Percentiles rank a stretch among this genome's conserved stretches.
Conservation (phyloP, 768 basidiomycete species). For the Hericium coralloides region DNA sequence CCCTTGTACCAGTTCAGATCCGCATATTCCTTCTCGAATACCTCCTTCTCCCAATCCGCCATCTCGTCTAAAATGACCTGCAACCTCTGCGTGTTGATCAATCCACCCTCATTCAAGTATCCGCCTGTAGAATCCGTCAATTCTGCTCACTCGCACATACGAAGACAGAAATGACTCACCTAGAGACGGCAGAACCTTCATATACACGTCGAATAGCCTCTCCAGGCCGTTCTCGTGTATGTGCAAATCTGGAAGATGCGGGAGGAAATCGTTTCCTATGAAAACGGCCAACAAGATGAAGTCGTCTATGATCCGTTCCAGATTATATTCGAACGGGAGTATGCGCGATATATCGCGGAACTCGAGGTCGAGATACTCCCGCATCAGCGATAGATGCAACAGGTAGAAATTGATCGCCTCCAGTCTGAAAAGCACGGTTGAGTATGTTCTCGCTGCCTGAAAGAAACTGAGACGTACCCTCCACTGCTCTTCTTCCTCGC, state of each 20-base stretch:
- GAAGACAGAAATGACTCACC: slow-evolving; percentile 29
- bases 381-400: slow-evolving; percentile 86
- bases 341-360: slow-evolving; percentile 64
- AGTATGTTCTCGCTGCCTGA: neutral
- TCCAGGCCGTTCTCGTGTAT: slow-evolving; percentile 97
- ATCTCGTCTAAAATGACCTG: slow-evolving; percentile 88
- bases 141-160: neutral
- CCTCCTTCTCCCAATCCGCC: slow-evolving; percentile 77
- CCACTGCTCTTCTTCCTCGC: slow-evolving; percentile 59
- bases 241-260: slow-evolving; percentile 92
- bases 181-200: slow-evolving; percentile 75
- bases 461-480: slow-evolving; percentile 30
- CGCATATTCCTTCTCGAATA: slow-evolving; percentile 86
- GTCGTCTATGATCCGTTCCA: slow-evolving; percentile 96
- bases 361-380: slow-evolving; percentile 96
- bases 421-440: slow-evolving; percentile 25
- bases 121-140: slow-evolving; percentile 48
- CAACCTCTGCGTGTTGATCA: slow-evolving; percentile 69
- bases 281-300: slow-evolving; percentile 96
- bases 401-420: slow-evolving; percentile 91
- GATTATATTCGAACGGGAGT: slow-evolving; percentile 74
- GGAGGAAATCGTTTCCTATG: slow-evolving; percentile 96
- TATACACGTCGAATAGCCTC: slow-evolving; percentile 90
- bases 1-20: slow-evolving; percentile 93
- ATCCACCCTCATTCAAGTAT: slow-evolving; percentile 86